Conservation (phyloP, 164 flowering plant species). For the Pachysandra terminalis region DNA sequence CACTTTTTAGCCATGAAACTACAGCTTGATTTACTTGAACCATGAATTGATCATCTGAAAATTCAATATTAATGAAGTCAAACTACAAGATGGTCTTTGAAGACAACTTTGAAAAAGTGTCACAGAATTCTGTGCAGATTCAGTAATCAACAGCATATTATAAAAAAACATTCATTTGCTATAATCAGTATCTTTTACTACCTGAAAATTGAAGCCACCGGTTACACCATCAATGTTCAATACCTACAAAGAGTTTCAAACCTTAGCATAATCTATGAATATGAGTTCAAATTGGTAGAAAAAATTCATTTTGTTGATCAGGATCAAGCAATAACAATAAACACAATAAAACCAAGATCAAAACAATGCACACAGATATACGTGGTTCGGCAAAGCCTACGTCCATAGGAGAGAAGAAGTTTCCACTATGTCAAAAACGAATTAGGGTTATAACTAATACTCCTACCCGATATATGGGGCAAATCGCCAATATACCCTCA, state of each 20-base stretch:
- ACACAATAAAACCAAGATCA: no score
- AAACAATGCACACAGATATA: no score
- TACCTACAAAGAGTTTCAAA: slow-evolving; percentile 41
- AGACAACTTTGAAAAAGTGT: background rate
- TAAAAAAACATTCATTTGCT: background rate
- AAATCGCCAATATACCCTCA: no score
- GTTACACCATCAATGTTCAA: slow-evolving; percentile 91
- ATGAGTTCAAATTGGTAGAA: no score
- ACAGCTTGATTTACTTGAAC: background rate
- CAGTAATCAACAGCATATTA: background rate
- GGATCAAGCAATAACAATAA: no score
- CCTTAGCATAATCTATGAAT: background rate
- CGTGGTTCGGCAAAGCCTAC: no score
- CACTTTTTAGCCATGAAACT: no score
- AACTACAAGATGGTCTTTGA: background rate
- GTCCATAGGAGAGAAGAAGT: background rate
- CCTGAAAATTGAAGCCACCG: slow-evolving; percentile 99
- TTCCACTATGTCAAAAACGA: no score
- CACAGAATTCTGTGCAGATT: background rate
- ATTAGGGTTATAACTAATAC: no score
- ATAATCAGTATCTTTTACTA: slow-evolving; percentile 16
- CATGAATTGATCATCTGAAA: background rate
- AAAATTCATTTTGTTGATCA: no score
- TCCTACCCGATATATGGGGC: no score
- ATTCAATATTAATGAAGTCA: background rate